Percentiles rank a stretch among this genome's conserved stretches.
These are phyloP conservation scores for Lizanozyma gosingica DNA, from an alignment of 1,139 yeast species.

Conservation along the genomic window DNA sequence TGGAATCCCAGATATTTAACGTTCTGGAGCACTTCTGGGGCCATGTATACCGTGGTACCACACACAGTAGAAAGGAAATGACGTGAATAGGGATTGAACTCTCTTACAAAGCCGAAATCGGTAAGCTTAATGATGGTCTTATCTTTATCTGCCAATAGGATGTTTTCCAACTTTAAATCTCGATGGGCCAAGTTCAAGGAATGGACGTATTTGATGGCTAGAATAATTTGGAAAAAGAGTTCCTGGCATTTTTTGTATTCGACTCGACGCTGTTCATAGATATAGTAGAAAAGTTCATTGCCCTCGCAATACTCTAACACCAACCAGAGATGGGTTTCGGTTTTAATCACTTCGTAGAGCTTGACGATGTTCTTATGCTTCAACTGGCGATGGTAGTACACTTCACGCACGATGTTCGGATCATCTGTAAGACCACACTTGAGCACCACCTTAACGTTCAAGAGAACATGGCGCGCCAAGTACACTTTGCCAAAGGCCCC, in stretches of 20 bases:
- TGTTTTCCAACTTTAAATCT: conserved; percentile 82
- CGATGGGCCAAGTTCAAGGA: conserved; percentile 78
- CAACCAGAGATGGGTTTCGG: conserved; percentile 77
- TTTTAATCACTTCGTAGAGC: conserved; percentile 76
- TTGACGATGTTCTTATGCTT: conserved; percentile 78
- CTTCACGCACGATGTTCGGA: conserved; percentile 87
- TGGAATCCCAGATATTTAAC: conserved; percentile 74
- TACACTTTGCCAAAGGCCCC: conserved; percentile 92
- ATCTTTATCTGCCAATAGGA: conserved; percentile 60
- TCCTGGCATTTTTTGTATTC: conserved; percentile 45
- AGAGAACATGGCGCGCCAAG: conserved; percentile 66
- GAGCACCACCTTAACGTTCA: conserved; percentile 71
- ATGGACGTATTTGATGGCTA: conserved; percentile 83
- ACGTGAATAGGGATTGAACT: conserved; percentile 44
- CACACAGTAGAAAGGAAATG: conserved; percentile 72
- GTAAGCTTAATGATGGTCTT: conserved; percentile 58
- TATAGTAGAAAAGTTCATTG: conserved; percentile 71
- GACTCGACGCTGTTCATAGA: conserved; percentile 49
- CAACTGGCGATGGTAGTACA: conserved; percentile 79
- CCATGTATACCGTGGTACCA: conserved; percentile 95
- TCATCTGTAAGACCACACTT: conserved; percentile 79
- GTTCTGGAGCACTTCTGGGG: conserved; percentile 74
- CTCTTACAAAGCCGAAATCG: conserved; percentile 93
- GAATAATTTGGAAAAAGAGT: conserved; percentile 68
- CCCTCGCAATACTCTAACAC: conserved; percentile 88